phyloP scores from a whole-genome alignment of 805 yeast species.

The Huiozyma naganishii region DNA sequence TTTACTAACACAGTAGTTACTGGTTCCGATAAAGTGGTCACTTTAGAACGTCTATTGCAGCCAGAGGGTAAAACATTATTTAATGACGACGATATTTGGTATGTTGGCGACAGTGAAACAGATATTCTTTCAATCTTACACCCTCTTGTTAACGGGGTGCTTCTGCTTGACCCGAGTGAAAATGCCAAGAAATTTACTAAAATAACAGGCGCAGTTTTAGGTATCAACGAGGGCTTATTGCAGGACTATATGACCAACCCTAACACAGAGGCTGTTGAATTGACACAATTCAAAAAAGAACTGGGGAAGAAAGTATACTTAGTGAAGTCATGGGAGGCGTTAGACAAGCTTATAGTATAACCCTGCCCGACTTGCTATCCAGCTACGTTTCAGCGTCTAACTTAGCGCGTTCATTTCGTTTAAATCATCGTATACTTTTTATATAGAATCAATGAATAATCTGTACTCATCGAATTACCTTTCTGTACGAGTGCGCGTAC shows the following conservation, averaged over 20 bases:
- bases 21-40: constrained; percentile 20
- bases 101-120: constrained; percentile 27
- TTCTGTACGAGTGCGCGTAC: too few relatives aligned
- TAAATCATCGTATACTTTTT: too few relatives aligned
- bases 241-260: background rate
- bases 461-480: too few relatives aligned
- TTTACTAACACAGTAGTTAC: constrained; percentile 17
- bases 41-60: constrained; percentile 5
- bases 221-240: constrained; percentile 3
- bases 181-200: constrained; percentile 13
- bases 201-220: constrained; percentile 10
- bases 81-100: constrained; percentile 12
- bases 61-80: background rate
- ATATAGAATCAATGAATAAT: too few relatives aligned
- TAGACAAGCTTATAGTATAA: background rate
- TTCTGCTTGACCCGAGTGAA: constrained; percentile 15
- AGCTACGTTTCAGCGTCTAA: too few relatives aligned
- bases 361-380: background rate
- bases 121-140: constrained; percentile 21
- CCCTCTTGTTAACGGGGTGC: constrained; percentile 20
- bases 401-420: too few relatives aligned
- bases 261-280: too few relatives aligned
- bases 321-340: constrained; percentile 1
- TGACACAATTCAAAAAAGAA: background rate
- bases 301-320: background rate